These are phyloP conservation scores for Ophiostoma montium DNA, from an alignment of 2,329 filamentous ascomycete species.

Conservation along the genomic window DNA sequence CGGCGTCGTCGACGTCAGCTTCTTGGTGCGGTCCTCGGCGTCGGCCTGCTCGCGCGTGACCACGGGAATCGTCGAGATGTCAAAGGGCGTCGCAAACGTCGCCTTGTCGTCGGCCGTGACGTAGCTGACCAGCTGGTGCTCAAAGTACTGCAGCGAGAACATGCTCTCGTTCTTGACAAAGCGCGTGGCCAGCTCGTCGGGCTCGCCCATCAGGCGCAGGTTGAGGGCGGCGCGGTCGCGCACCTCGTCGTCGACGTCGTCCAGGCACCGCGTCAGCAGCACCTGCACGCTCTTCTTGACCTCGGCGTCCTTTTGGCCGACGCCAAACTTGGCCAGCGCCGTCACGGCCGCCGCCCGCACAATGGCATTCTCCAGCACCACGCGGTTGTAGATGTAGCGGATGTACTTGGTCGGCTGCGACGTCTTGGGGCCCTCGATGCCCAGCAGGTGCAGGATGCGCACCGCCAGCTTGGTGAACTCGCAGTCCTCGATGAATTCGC, in stretches of 20 bases:
- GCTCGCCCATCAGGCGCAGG: constrained; percentile 79
- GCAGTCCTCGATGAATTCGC: constrained; percentile 98
- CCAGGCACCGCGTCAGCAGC: constrained; percentile 79
- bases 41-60: constrained; percentile 93
- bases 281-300: constrained; percentile 94
- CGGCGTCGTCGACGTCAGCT: constrained; percentile 82
- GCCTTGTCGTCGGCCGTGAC: constrained; percentile 84
- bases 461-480: constrained; percentile 98
- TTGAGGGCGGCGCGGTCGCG: constrained; percentile 90
- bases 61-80: constrained; percentile 78
- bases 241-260: constrained; percentile 96
- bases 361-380: constrained; percentile 92
- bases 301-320: constrained; percentile 89
- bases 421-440: constrained; percentile 88
- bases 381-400: constrained; percentile 97
- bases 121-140: constrained; percentile 95
- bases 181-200: constrained; percentile 68
- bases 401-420: constrained; percentile 97
- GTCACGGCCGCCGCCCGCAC: constrained; percentile 92
- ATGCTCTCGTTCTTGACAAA: constrained; percentile 97
- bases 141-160: constrained; percentile 87
- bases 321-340: constrained; percentile 90
- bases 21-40: constrained; percentile 92
- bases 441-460: constrained; percentile 84
- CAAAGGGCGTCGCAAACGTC: constrained; percentile 74